Evolutionary conservation across 257 asterid genomes (phyloP), one percentile per base, ranked within the genome.

Genomic region (Scutellaria barbata): DNA sequence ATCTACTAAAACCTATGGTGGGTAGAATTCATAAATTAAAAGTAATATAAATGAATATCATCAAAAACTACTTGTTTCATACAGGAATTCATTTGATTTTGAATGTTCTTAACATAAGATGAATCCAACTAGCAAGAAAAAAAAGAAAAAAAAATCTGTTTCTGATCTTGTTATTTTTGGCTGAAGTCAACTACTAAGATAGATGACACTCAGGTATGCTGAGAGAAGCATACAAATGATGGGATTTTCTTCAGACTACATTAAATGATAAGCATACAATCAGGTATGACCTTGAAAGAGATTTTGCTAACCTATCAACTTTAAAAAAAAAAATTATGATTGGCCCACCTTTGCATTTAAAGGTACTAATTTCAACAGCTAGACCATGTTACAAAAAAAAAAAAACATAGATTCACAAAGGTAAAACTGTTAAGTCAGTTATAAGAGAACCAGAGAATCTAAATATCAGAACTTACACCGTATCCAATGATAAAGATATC

Each of bases 401-500:
- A 71, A 72, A 51, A 57, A 60, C 52, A 58, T 51, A 46, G 41
- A 73, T 52, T 65, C 77, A 57, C 68, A 68, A 53, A 73, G 58
- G 69, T 65, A 63, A 52, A 51, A 54, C 35, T 33, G 42, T n/a
- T 25, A 56, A 41, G 39, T 69, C 64, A 70, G 68, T 51, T 25
- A 51, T 33, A 17, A 17, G 12, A 40, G 67, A 53, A 71, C 43
- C 63, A 58, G 47, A 69, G 72, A 6, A 75, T 57, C 50, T 51
- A 39, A 66, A 62, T 71, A 53, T 30, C 65, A 69, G 72, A 63
- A 83, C 89, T 84, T 89, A 93, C 98, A 78, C 98, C 98, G 60
- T 94, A 94, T 72, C 98, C 98, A 69, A 94, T 81, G 72, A 94
- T 86, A 81, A 91, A 91, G 81, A 91, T 86, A 85, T 91, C 95